Conservation (phyloP, 192 early-diverging fungal genomes). For the Rhizoclosmatium sp. region DNA sequence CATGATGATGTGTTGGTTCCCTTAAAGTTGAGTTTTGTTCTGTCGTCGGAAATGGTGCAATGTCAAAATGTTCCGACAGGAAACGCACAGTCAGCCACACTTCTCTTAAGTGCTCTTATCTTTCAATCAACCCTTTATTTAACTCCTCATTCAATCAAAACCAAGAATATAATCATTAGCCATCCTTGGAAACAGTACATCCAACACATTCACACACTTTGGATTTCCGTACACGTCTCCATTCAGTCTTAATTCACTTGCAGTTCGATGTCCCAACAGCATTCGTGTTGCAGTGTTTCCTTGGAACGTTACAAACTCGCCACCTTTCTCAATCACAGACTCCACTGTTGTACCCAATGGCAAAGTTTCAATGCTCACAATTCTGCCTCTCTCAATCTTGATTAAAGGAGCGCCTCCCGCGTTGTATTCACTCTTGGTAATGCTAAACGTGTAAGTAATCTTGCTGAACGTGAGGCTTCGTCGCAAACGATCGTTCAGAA, state of each 20-base stretch:
- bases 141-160: slow-evolving; percentile 8
- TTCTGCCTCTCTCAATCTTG: background rate
- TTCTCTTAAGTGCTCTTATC: no score
- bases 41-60: no score
- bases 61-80: no score
- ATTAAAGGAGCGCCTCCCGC: slow-evolving; percentile 2
- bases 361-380: background rate
- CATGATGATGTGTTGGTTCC: no score
- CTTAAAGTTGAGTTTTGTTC: no score
- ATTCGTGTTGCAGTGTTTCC: background rate
- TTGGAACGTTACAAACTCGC: background rate
- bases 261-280: slow-evolving; percentile 16
- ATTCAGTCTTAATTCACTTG: slow-evolving; percentile 17
- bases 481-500: slow-evolving; percentile 28
- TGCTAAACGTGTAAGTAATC: background rate
- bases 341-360: background rate
- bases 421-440: background rate
- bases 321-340: background rate
- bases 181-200: slow-evolving; percentile 35
- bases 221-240: slow-evolving; percentile 1
- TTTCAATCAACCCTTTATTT: no score
- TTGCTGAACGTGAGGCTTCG: slow-evolving; percentile 15
- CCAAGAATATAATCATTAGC: slow-evolving; percentile 23
- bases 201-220: slow-evolving; percentile 3
- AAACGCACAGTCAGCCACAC: no score